Conservation (phyloP, 345 rosid genomes). For the Gossypium bickii region DNA sequence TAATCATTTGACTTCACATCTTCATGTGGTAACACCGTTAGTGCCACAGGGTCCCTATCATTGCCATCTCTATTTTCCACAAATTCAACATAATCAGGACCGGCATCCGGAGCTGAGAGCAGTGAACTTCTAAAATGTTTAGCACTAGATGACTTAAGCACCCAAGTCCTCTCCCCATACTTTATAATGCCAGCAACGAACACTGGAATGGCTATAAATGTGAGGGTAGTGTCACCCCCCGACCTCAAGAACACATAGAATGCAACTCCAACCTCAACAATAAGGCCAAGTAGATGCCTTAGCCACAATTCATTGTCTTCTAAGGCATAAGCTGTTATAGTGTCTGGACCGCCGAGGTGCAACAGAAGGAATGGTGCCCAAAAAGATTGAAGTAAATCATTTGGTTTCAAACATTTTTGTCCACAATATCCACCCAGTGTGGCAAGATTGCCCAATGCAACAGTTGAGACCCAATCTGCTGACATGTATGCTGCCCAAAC, state of each 20-base stretch:
- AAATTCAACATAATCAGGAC: not conserved
- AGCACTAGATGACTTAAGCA: conserved; percentile 32
- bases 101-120: not conserved
- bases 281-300: conserved; percentile 30
- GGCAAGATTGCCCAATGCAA: conserved; percentile 4
- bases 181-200: conserved; percentile 31
- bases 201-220: conserved; percentile 16
- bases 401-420: too few relatives aligned
- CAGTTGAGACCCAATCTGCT: conserved; percentile 16
- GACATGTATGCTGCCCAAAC: conserved; percentile 18
- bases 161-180: conserved; percentile 44
- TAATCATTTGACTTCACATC: too few relatives aligned
- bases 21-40: not conserved
- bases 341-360: conserved; percentile 43
- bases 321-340: conserved; percentile 39
- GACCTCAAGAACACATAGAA: conserved; percentile 20
- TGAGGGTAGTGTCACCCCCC: conserved; percentile 8
- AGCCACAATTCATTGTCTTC: conserved; percentile 38
- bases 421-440: too few relatives aligned
- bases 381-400: not conserved
- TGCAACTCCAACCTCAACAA: conserved; percentile 23
- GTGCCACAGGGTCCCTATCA: not conserved
- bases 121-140: conserved; percentile 27
- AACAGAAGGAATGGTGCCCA: conserved; percentile 38
- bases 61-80: not conserved